Evolutionary conservation across 1,284 basidiomycete species (phyloP).

Genomic region (Boletus sp.): DNA sequence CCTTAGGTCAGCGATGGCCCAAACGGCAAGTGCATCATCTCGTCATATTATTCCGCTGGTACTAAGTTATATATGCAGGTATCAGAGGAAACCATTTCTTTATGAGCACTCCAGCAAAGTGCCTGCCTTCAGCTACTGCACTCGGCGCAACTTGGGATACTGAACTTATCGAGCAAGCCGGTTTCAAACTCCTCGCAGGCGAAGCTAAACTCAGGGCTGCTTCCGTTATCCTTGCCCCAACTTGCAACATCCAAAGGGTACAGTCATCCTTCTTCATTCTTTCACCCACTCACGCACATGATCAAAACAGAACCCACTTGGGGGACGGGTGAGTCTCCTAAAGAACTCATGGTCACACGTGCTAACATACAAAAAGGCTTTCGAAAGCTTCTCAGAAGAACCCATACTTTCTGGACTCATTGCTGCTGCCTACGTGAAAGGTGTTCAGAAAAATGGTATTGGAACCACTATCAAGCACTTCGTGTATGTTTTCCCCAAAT

Average conservation of each 20-base stretch:
- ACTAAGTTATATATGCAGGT: constrained; percentile 23
- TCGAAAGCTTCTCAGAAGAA: constrained; percentile 81
- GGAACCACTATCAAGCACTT: constrained; percentile 74
- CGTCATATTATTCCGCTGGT: background rate
- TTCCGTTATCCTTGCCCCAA: constrained; percentile 70
- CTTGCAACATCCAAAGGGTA: constrained; percentile 76
- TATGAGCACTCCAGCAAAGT: constrained; percentile 61
- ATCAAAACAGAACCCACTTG: constrained; percentile 55
- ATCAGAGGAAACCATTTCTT: constrained; percentile 59
- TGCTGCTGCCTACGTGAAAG: constrained; percentile 69
- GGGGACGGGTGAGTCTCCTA: constrained; percentile 53
- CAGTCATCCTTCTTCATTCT: constrained; percentile 4
- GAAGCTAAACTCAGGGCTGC: constrained; percentile 70
- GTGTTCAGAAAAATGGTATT: constrained; percentile 68
- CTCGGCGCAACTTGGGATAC: constrained; percentile 74
- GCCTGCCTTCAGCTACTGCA: constrained; percentile 63
- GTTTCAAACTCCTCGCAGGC: constrained; percentile 59
- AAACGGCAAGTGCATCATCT: constrained; percentile 44
- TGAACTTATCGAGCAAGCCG: constrained; percentile 59
- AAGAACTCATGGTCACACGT: background rate
- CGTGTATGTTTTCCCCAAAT: constrained; percentile 40
- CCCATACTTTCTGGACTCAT: constrained; percentile 69
- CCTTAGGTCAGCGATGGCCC: constrained; percentile 68
- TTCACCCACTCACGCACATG: constrained; percentile 3
- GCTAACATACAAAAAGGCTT: constrained; percentile 41